A percentile compares a stretch with the other conserved stretches of the same genome.
phyloP scores from a whole-genome alignment of 768 basidiomycete species.

The Rhodotorula paludigena region DNA sequence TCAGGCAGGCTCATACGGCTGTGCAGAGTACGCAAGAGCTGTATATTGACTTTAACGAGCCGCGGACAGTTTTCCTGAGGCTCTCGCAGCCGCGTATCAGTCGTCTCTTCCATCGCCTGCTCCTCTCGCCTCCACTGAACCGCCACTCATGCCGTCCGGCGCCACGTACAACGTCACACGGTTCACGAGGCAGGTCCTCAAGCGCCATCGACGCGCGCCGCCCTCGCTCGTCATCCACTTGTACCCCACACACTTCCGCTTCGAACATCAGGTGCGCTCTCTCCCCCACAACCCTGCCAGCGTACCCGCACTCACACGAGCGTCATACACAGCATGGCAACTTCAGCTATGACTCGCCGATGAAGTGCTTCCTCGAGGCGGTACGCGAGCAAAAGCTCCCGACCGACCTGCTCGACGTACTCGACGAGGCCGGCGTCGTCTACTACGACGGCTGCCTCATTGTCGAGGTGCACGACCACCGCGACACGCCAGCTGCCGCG shows the following conservation, averaged over 20 bases:
- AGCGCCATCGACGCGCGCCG: conserved; percentile 48
- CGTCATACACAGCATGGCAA: conserved; percentile 43
- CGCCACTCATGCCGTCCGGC: conserved; percentile 3
- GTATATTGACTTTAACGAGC: too few species aligned
- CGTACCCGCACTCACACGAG: neutral
- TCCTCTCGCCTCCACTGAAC: too few species aligned
- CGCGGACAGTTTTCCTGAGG: too few species aligned
- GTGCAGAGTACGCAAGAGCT: too few species aligned
- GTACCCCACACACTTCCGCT: conserved; percentile 48
- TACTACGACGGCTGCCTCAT: conserved; percentile 48
- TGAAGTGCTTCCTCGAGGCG: conserved; percentile 51
- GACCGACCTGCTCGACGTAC: conserved; percentile 46
- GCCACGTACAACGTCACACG: conserved; percentile 49
- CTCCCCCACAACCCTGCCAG: neutral
- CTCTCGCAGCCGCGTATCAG: too few species aligned
- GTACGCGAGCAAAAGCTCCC: conserved; percentile 50
- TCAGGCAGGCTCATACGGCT: too few species aligned
- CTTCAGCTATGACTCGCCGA: conserved; percentile 49
- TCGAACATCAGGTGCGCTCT: conserved; percentile 48
- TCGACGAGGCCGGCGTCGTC: conserved; percentile 43
- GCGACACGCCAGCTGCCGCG: conserved; percentile 26
- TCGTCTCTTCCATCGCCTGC: too few species aligned
- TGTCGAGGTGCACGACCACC: conserved; percentile 51
- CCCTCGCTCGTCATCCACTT: conserved; percentile 50
- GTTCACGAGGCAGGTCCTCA: conserved; percentile 48